Percentiles rank a stretch among this genome's conserved stretches.
Evolutionary conservation across 495 filamentous ascomycete species (phyloP).

Genomic region (Daldinia grandis): DNA sequence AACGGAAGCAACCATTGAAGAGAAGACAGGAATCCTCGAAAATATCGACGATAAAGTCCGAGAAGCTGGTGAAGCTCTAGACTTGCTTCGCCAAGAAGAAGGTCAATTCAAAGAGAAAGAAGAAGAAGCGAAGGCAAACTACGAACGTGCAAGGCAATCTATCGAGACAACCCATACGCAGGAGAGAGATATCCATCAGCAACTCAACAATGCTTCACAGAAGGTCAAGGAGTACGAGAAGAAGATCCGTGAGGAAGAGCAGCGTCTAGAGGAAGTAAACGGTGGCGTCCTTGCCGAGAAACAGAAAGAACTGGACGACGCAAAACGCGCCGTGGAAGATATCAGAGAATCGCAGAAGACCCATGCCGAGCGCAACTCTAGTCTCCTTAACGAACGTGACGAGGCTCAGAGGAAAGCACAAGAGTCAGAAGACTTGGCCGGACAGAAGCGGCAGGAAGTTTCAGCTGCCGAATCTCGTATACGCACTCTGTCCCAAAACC

Average conservation of each 20-base stretch:
- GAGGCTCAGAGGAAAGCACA: slow-evolving; percentile 43
- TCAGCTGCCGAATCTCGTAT: slow-evolving; percentile 56
- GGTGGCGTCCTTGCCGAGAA: slow-evolving; percentile 56
- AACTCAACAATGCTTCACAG: slow-evolving; percentile 46
- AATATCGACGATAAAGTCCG: slow-evolving; percentile 43
- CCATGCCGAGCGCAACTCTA: slow-evolving; percentile 42
- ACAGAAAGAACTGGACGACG: slow-evolving; percentile 55
- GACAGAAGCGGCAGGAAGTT: slow-evolving; percentile 57
- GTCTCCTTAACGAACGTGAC: slow-evolving; percentile 39
- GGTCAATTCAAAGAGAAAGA: slow-evolving; percentile 50
- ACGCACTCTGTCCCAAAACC: slow-evolving; percentile 42
- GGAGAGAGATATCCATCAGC: slow-evolving; percentile 56
- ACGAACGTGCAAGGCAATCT: slow-evolving; percentile 43
- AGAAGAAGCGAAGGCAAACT: slow-evolving; percentile 49
- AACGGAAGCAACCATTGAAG: slow-evolving; percentile 35
- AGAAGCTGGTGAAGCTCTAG: slow-evolving; percentile 38
- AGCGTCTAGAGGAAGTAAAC: slow-evolving; percentile 62
- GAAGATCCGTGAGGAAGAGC: slow-evolving; percentile 54
- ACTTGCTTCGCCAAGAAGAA: slow-evolving; percentile 45
- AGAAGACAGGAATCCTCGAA: slow-evolving; percentile 43
- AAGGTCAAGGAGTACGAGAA: slow-evolving; percentile 49
- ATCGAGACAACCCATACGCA: slow-evolving; percentile 51
- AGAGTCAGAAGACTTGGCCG: slow-evolving; percentile 50
- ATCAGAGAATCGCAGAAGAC: slow-evolving; percentile 50
- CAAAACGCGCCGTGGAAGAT: slow-evolving; percentile 57